phyloP scores from a whole-genome alignment of 176 grass and related monocot species.

The Oryza meyeriana region DNA sequence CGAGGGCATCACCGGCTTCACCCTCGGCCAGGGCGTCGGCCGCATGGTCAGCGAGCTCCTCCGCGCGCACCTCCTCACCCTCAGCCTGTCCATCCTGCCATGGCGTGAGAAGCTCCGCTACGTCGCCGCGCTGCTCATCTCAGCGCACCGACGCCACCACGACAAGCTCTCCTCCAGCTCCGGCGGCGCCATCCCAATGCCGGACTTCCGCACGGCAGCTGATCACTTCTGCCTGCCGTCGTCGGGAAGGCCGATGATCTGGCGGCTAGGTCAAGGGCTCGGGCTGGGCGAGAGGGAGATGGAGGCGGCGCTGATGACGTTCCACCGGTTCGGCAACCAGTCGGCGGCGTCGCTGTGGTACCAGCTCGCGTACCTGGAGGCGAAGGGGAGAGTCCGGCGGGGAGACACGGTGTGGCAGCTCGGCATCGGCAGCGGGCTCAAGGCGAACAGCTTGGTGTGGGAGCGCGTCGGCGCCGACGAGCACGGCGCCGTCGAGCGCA shows the following conservation, averaged over 20 bases:
- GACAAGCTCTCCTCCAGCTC: neutral
- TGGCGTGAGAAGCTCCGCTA: constrained; percentile 58
- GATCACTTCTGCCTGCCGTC: constrained; percentile 70
- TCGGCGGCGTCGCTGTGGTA: constrained; percentile 87
- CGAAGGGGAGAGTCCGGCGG: constrained; percentile 41
- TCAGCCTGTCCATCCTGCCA: constrained; percentile 54
- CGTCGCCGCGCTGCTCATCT: neutral
- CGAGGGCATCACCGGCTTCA: constrained; percentile 69
- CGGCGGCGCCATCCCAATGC: neutral
- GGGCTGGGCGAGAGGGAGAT: constrained; percentile 46
- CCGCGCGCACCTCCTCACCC: constrained; percentile 39
- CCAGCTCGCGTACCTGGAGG: constrained; percentile 67
- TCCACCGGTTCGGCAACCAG: constrained; percentile 87
- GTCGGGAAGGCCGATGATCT: constrained; percentile 59
- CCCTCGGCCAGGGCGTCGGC: constrained; percentile 48
- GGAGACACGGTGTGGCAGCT: constrained; percentile 73
- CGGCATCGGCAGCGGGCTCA: constrained; percentile 56
- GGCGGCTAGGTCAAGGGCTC: constrained; percentile 55
- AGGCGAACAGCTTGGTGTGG: constrained; percentile 61
- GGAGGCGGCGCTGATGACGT: constrained; percentile 68
- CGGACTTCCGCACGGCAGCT: constrained; percentile 49
- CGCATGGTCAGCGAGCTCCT: constrained; percentile 52
- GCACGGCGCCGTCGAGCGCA: neutral
- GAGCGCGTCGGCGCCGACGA: constrained; percentile 31
- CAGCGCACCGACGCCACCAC: neutral